phyloP scores from a whole-genome alignment of 2,329 filamentous ascomycete genomes.

The Graphilbum fragrans region DNA sequence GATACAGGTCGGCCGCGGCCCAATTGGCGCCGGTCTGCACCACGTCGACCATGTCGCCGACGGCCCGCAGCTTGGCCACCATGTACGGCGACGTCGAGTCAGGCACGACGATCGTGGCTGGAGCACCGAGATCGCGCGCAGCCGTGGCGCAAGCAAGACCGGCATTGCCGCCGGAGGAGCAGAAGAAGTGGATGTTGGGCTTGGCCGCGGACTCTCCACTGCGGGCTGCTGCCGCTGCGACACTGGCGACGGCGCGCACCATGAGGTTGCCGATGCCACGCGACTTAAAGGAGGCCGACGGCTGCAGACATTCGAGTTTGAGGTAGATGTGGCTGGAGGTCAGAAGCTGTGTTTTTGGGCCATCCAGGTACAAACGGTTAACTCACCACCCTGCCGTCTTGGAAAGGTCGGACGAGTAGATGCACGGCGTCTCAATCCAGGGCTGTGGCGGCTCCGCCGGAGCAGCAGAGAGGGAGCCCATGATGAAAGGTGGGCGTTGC shows the following conservation, averaged over 20 bases:
- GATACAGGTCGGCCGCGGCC: constrained; percentile 55
- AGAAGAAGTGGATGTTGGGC: constrained; percentile 54
- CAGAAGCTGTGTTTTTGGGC: background rate
- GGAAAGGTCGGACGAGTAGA: constrained; percentile 53
- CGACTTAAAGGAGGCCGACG: constrained; percentile 76
- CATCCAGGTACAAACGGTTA: background rate
- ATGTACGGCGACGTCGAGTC: constrained; percentile 51
- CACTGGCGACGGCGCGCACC: constrained; percentile 28
- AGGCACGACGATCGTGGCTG: constrained; percentile 63
- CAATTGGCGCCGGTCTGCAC: constrained; percentile 54
- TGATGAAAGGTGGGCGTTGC: background rate
- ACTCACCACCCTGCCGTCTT: constrained; percentile 54
- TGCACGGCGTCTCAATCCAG: constrained; percentile 57
- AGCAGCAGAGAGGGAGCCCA: constrained; percentile 4
- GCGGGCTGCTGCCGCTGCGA: background rate
- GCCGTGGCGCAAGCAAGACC: constrained; percentile 69
- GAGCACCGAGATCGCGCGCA: constrained; percentile 45
- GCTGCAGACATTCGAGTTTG: constrained; percentile 73
- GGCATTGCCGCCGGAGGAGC: constrained; percentile 65
- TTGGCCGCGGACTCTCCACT: constrained; percentile 12
- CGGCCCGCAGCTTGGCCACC: constrained; percentile 51
- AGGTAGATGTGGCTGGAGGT: constrained; percentile 56
- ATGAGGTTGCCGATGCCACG: constrained; percentile 63
- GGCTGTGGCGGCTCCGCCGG: constrained; percentile 22
- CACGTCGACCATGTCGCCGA: constrained; percentile 46